Conservation (phyloP, 2,329 filamentous ascomycete species). For the Phoma sp. region DNA sequence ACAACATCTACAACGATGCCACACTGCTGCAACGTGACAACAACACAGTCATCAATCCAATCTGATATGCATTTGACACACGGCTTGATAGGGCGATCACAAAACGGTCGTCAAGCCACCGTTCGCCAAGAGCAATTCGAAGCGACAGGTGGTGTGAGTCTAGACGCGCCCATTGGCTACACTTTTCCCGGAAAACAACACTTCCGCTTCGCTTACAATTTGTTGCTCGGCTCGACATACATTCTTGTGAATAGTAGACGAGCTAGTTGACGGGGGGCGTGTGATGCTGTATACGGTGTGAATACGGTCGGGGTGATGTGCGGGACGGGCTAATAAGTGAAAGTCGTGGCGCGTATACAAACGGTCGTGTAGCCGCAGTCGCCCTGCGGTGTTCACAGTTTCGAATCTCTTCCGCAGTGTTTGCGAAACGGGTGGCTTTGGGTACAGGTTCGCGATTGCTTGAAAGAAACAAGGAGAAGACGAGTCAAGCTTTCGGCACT, state of each 20-base stretch:
- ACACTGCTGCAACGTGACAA: neutral
- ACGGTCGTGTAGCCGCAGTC: neutral
- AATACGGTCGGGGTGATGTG: neutral
- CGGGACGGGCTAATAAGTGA: neutral
- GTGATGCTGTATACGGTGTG: neutral
- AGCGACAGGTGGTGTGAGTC: conserved; percentile 6
- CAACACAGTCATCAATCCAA: neutral
- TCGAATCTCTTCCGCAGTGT: neutral
- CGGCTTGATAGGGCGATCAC: neutral
- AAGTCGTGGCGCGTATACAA: neutral
- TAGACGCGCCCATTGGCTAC: conserved; percentile 1
- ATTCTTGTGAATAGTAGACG: conserved; percentile 2
- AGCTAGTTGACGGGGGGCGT: neutral
- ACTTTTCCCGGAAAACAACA: neutral
- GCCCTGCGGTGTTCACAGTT: neutral
- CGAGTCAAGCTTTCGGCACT: neutral
- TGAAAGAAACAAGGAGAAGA: neutral
- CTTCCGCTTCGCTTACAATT: conserved; percentile 13
- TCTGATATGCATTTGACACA: neutral
- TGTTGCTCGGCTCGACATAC: conserved; percentile 7
- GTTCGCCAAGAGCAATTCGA: neutral
- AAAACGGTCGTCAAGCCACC: conserved; percentile 2
- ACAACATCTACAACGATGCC: neutral
- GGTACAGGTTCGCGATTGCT: too few relatives aligned
- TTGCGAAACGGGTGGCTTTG: too few relatives aligned